Evolutionary conservation across 2,329 filamentous ascomycete genomes (phyloP).

Genomic region (Penicillium sp.): DNA sequence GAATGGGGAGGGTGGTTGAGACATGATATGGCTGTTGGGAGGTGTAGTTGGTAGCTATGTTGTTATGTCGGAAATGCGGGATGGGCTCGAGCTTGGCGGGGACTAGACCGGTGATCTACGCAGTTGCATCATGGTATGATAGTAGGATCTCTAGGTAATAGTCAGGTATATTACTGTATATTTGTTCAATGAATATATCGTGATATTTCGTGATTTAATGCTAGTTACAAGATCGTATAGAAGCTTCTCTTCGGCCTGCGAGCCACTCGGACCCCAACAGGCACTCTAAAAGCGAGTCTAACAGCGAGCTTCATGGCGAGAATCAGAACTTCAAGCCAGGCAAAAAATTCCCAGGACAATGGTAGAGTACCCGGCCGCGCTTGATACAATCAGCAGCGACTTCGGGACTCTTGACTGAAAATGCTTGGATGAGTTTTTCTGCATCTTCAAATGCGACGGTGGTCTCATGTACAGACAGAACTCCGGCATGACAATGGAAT

Average conservation of each 20-base stretch:
- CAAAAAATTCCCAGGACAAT: no score
- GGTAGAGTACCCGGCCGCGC: neutral
- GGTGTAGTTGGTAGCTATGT: slow-evolving; percentile 8
- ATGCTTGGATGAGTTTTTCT: neutral
- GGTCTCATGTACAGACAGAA: neutral
- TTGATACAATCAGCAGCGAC: neutral
- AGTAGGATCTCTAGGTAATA: neutral
- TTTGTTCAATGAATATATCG: neutral
- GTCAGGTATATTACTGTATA: neutral
- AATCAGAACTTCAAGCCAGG: neutral
- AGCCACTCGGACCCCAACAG: neutral
- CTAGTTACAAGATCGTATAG: neutral
- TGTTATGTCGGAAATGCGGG: neutral
- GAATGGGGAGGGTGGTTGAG: slow-evolving; percentile 23
- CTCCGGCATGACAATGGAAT: neutral
- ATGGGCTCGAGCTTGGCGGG: slow-evolving; percentile 14
- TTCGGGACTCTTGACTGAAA: neutral
- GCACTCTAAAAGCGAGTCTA: neutral
- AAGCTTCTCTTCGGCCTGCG: neutral
- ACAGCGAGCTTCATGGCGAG: neutral
- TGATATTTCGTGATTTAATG: slow-evolving; percentile 2
- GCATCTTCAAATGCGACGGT: neutral
- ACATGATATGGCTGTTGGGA: slow-evolving; percentile 19
- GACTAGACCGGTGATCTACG: neutral
- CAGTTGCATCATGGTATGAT: neutral